phyloP scores from a whole-genome alignment of 345 rosid genomes.

The Cochlearia excelsa region DNA sequence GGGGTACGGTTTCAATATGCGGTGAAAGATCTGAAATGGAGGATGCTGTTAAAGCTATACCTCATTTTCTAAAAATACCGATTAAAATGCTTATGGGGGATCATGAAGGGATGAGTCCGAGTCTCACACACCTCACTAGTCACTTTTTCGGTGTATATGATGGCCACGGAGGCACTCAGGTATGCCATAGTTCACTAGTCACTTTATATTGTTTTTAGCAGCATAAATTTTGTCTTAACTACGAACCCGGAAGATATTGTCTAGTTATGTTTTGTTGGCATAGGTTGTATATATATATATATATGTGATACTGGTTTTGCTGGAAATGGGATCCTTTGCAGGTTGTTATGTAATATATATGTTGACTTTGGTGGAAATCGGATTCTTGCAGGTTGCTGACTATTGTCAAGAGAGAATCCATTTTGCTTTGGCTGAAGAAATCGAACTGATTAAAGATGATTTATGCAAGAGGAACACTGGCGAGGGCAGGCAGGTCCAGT shows the following conservation, averaged over 20 bases:
- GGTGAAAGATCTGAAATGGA: slow-evolving; percentile 95
- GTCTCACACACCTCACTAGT: slow-evolving; percentile 61
- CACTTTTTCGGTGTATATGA: slow-evolving; percentile 95
- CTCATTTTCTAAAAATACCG: slow-evolving; percentile 68
- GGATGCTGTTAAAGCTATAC: slow-evolving; percentile 63
- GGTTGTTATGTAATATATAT: slow-evolving; percentile 28
- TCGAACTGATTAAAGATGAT: slow-evolving; percentile 43
- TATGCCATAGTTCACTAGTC: slow-evolving; percentile 27
- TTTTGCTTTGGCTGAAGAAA: slow-evolving; percentile 72
- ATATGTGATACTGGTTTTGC: slow-evolving; percentile 25
- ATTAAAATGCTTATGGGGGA: slow-evolving; percentile 72
- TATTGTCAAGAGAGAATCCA: slow-evolving; percentile 78
- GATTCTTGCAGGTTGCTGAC: slow-evolving; percentile 77
- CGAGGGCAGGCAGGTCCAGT: slow-evolving; percentile 53
- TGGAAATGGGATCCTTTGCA: slow-evolving; percentile 23
- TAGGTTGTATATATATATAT: slow-evolving; percentile 27
- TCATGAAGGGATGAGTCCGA: slow-evolving; percentile 58
- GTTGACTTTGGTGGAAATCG: slow-evolving; percentile 39
- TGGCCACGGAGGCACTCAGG: slow-evolving; percentile 98
- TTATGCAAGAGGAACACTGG: slow-evolving; percentile 40
- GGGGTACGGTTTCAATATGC: slow-evolving; percentile 70
- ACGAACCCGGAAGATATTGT: slow-evolving; percentile 3
- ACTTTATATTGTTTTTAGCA: background rate
- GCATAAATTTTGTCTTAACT: slow-evolving; percentile 4
- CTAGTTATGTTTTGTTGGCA: slow-evolving; percentile 14